These are phyloP conservation scores for Noccaea caerulescens DNA, from an alignment of 345 rosid genomes.

Conservation along the genomic window DNA sequence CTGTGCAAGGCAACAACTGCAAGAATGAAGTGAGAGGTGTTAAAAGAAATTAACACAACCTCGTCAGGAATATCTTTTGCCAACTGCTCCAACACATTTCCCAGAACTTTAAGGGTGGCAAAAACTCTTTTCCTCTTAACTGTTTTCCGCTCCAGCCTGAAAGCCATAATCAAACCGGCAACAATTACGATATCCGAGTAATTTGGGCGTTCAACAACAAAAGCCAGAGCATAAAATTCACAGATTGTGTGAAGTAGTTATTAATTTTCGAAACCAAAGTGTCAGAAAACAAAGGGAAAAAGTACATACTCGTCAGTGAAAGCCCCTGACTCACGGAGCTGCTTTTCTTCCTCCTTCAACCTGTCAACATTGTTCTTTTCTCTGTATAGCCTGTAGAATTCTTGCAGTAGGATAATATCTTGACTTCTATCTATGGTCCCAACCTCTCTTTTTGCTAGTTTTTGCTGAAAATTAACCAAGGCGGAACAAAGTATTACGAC, in stretches of 20 bases:
- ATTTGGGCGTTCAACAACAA: constrained; percentile 5
- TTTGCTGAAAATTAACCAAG: constrained; percentile 74
- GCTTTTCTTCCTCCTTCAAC: constrained; percentile 79
- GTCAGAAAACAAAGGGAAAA: background rate
- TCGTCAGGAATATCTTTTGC: constrained; percentile 84
- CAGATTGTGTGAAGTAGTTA: constrained; percentile 1
- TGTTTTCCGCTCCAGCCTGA: constrained; percentile 84
- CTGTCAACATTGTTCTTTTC: constrained; percentile 76
- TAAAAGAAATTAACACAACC: constrained; percentile 51
- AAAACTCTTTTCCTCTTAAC: constrained; percentile 83
- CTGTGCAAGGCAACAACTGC: background rate
- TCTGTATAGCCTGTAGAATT: constrained; percentile 82
- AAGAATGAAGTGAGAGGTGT: constrained; percentile 1
- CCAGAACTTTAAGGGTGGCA: constrained; percentile 83
- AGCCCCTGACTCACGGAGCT: constrained; percentile 76
- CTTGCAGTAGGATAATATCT: constrained; percentile 78
- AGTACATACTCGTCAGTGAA: constrained; percentile 80
- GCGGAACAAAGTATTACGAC: constrained; percentile 14
- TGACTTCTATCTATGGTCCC: constrained; percentile 89
- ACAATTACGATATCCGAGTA: constrained; percentile 28
- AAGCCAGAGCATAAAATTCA: constrained; percentile 8
- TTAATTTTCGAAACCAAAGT: background rate
- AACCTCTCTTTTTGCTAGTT: constrained; percentile 87
- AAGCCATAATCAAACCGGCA: constrained; percentile 39
- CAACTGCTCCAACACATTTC: constrained; percentile 81